phyloP scores from a whole-genome alignment of 176 grass and related monocot species.

The Olyra latifolia region DNA sequence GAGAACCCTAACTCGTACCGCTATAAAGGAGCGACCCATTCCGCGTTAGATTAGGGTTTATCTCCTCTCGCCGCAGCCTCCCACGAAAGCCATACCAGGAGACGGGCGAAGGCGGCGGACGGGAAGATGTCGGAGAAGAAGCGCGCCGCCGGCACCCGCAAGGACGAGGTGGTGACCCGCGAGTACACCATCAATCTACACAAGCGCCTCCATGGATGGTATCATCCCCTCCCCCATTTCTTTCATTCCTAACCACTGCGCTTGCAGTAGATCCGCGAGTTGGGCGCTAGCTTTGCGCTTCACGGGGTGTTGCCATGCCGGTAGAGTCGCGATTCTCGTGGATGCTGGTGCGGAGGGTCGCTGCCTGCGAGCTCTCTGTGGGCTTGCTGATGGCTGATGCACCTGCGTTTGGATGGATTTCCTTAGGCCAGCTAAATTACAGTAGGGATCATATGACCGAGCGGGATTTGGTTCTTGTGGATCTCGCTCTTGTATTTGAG shows the following conservation, averaged over 20 bases:
- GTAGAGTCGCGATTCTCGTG: too few species aligned
- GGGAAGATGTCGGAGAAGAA: slow-evolving; percentile 57
- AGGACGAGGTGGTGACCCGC: slow-evolving; percentile 72
- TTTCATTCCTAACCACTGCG: neutral
- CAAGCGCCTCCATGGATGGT: slow-evolving; percentile 80
- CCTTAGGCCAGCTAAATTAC: slow-evolving; percentile 42
- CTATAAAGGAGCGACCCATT: slow-evolving; percentile 29
- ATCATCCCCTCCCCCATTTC: neutral
- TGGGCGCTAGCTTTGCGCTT: neutral
- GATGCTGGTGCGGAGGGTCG: slow-evolving; percentile 48
- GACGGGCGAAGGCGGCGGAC: slow-evolving; percentile 22
- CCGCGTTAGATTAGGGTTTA: slow-evolving; percentile 27
- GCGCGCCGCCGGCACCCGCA: slow-evolving; percentile 45
- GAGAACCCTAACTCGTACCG: slow-evolving; percentile 14
- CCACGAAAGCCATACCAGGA: neutral
- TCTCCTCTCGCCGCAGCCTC: slow-evolving; percentile 45
- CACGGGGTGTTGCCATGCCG: too few species aligned
- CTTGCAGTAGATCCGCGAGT: neutral
- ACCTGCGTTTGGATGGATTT: slow-evolving; percentile 30
- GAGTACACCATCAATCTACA: slow-evolving; percentile 80
- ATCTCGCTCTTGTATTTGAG: slow-evolving; percentile 59
- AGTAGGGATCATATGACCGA: slow-evolving; percentile 50
- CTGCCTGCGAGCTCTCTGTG: slow-evolving; percentile 56
- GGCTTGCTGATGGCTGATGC: slow-evolving; percentile 43
- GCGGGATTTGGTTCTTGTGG: neutral